phyloP scores from a whole-genome alignment of 768 basidiomycete species.

The Rhodotorula graminis region DNA sequence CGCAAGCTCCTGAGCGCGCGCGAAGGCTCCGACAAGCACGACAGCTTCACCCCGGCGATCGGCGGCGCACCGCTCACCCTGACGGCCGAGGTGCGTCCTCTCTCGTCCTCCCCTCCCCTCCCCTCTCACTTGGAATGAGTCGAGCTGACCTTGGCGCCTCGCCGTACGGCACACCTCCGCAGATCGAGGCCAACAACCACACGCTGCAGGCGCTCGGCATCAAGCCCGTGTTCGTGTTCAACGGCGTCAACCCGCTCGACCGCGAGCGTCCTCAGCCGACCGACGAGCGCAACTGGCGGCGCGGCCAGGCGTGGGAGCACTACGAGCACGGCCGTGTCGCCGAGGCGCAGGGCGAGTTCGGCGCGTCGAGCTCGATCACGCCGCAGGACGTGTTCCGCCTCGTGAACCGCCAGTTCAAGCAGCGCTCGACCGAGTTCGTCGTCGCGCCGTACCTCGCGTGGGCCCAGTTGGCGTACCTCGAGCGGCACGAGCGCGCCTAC shows the following conservation, averaged over 20 bases:
- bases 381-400: slow-evolving; percentile 94
- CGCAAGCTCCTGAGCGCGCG: slow-evolving; percentile 62
- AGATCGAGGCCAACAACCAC: slow-evolving; percentile 87
- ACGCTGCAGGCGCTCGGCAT: slow-evolving; percentile 83
- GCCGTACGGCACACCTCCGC: no score
- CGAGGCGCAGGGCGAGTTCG: slow-evolving; percentile 76
- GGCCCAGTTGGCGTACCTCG: slow-evolving; percentile 94
- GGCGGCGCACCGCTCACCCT: slow-evolving; percentile 90
- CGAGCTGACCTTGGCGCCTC: no score
- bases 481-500: slow-evolving; percentile 86
- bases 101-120: not conserved
- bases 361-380: slow-evolving; percentile 48
- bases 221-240: slow-evolving; percentile 98
- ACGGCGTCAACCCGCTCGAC: slow-evolving; percentile 70
- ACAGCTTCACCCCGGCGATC: slow-evolving; percentile 88
- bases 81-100: slow-evolving; percentile 47
- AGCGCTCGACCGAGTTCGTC: slow-evolving; percentile 90
- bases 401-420: slow-evolving; percentile 84
- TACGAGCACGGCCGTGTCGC: slow-evolving; percentile 92
- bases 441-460: slow-evolving; percentile 92
- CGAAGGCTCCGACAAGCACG: slow-evolving; percentile 63
- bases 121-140: no score
- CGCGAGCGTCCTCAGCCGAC: slow-evolving; percentile 42
- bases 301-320: slow-evolving; percentile 76
- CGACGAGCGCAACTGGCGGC: slow-evolving; percentile 45